A percentile compares a stretch with the other conserved stretches of the same genome.
Evolutionary conservation across 2,329 filamentous ascomycete genomes (phyloP).

Genomic region (Leptographium radiaticola): DNA sequence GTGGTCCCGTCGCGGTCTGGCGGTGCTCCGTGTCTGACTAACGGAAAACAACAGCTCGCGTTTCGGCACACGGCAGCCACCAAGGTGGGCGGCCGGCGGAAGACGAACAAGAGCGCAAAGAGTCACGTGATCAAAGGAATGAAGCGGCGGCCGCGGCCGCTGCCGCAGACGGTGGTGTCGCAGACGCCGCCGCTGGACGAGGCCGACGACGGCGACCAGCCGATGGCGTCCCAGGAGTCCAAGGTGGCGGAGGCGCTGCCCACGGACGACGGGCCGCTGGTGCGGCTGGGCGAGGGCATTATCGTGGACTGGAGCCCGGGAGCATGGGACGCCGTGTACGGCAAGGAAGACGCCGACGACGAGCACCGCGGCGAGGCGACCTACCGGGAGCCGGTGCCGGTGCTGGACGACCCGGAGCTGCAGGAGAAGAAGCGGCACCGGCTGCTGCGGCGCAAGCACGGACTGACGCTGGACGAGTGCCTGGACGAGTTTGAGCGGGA

Average conservation of each 20-base stretch:
- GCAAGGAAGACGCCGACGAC: slow-evolving; percentile 25
- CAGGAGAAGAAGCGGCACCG: slow-evolving; percentile 50
- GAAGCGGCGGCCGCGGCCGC: slow-evolving; percentile 5
- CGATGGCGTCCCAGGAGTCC: not conserved
- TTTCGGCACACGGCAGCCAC: slow-evolving; percentile 7
- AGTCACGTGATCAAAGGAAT: slow-evolving; percentile 34
- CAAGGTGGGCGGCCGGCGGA: slow-evolving; percentile 21
- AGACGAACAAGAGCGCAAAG: slow-evolving; percentile 25
- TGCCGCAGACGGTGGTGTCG: not conserved
- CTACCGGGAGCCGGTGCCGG: slow-evolving; percentile 37
- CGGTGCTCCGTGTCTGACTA: not conserved
- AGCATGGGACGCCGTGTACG: slow-evolving; percentile 60
- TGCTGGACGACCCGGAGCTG: slow-evolving; percentile 45
- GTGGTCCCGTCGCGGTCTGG: no score
- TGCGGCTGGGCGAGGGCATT: slow-evolving; percentile 73
- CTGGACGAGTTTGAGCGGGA: slow-evolving; percentile 90
- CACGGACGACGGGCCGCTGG: slow-evolving; percentile 46
- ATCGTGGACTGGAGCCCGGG: slow-evolving; percentile 73
- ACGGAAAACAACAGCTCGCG: slow-evolving; percentile 5
- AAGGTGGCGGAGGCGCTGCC: not conserved
- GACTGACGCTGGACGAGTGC: slow-evolving; percentile 79
- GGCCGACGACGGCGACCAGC: not conserved
- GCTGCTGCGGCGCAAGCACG: slow-evolving; percentile 52
- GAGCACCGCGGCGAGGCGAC: slow-evolving; percentile 47
- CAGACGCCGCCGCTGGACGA: not conserved